phyloP scores from a whole-genome alignment of 2,329 filamentous ascomycete species.

The Neospermospora avenae region DNA sequence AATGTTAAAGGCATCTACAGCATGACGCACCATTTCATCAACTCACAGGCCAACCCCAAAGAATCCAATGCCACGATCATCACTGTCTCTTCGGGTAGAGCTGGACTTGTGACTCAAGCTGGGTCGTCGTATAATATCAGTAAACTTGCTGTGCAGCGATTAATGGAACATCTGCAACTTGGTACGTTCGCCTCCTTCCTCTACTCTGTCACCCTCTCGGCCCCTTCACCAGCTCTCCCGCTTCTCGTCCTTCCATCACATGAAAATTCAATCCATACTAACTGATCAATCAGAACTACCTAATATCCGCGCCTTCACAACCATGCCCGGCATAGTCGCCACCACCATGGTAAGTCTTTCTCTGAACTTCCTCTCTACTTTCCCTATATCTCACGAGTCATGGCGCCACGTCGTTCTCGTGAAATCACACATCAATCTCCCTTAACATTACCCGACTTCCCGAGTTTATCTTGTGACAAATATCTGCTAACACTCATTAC shows the following conservation, averaged over 20 bases:
- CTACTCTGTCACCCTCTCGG: not conserved
- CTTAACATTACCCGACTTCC: no score
- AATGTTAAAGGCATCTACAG: conserved; percentile 50
- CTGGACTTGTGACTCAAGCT: conserved; percentile 33
- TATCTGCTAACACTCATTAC: no score
- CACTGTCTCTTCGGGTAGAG: conserved; percentile 41
- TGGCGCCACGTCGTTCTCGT: no score
- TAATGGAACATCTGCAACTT: conserved; percentile 40
- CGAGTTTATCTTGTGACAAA: no score
- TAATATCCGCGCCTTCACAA: conserved; percentile 41
- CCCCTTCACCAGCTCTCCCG: no score
- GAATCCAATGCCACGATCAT: conserved; percentile 38
- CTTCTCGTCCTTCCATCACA: no score
- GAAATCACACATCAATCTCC: no score
- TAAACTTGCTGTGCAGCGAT: conserved; percentile 44
- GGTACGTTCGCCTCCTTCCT: conserved; percentile 9
- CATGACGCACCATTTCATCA: conserved; percentile 45
- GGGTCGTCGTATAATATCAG: conserved; percentile 45
- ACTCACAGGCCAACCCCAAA: conserved; percentile 32
- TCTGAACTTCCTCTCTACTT: no score
- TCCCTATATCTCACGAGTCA: no score
- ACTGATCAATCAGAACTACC: conserved; percentile 38
- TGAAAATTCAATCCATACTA: no score
- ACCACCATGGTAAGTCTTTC: conserved; percentile 45
- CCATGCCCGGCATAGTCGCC: conserved; percentile 46